Percentiles rank a stretch among this genome's conserved stretches.
Conservation (phyloP, 139 green algal species). For the Chlorella ohadii region DNA sequence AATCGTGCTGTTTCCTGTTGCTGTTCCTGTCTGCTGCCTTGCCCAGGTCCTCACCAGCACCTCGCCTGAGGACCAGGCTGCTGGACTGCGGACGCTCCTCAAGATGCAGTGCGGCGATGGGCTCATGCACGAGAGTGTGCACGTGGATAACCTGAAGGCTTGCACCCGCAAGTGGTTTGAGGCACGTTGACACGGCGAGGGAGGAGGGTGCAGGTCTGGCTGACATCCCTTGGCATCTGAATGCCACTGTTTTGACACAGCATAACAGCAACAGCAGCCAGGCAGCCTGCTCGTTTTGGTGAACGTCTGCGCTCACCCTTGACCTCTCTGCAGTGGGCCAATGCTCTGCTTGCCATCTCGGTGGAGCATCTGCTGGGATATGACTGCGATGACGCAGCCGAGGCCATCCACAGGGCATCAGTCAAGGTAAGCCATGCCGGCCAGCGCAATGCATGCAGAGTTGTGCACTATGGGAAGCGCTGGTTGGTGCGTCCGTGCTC, state of each 20-base stretch:
- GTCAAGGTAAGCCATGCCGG: background rate
- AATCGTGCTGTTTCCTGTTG: no score
- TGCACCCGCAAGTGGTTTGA: constrained; percentile 49
- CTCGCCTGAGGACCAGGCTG: background rate
- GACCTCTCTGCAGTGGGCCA: constrained; percentile 48
- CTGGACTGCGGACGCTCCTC: constrained; percentile 48
- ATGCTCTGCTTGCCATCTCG: constrained; percentile 56
- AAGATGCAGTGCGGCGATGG: constrained; percentile 56
- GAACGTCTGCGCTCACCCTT: no score
- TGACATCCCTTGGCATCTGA: no score
- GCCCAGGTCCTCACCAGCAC: constrained; percentile 51
- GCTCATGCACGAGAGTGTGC: constrained; percentile 62
- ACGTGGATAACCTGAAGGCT: background rate
- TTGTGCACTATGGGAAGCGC: no score
- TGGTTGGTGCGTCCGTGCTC: no score
- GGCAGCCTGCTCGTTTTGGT: no score
- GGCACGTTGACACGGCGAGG: no score
- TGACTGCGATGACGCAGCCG: constrained; percentile 49
- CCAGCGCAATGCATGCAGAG: background rate
- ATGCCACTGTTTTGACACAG: no score
- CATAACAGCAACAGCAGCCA: no score
- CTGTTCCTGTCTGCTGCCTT: no score
- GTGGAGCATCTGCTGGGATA: constrained; percentile 54
- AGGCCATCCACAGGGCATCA: constrained; percentile 15
- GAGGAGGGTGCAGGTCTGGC: no score